phyloP scores from a whole-genome alignment of 805 yeast species.

The Debaryomyces prosopidis region DNA sequence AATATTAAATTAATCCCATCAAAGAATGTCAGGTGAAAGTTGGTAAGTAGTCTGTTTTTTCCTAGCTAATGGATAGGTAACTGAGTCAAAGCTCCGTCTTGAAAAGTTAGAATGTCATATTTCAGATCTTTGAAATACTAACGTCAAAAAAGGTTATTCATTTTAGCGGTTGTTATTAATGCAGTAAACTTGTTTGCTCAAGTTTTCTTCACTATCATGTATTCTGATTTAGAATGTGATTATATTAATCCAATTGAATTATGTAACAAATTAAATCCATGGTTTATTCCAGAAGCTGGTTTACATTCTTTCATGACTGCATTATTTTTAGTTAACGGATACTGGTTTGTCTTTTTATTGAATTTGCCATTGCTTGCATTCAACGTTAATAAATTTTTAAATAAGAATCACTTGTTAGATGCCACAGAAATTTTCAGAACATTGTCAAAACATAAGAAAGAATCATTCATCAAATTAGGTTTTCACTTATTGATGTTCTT shows the following conservation, averaged over 20 bases:
- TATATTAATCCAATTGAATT: slow-evolving; percentile 96
- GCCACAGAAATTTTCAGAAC: slow-evolving; percentile 98
- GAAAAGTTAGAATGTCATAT: neutral
- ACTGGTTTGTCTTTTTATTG: slow-evolving; percentile 85
- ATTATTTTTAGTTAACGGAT: slow-evolving; percentile 79
- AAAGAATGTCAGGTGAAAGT: slow-evolving; percentile 47
- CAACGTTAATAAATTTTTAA: slow-evolving; percentile 77
- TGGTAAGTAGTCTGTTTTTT: slow-evolving; percentile 33
- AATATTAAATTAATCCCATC: neutral
- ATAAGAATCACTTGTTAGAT: slow-evolving; percentile 83
- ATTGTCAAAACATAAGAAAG: slow-evolving; percentile 88
- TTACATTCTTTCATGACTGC: slow-evolving; percentile 72
- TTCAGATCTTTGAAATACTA: neutral
- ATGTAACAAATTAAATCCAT: slow-evolving; percentile 87
- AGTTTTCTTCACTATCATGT: slow-evolving; percentile 93
- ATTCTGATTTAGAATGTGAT: slow-evolving; percentile 92
- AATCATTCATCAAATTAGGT: slow-evolving; percentile 85
- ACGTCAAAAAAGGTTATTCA: slow-evolving; percentile 50
- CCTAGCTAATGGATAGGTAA: no score
- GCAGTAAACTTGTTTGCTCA: slow-evolving; percentile 87
- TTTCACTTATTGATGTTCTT: slow-evolving; percentile 91
- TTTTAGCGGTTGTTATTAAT: slow-evolving; percentile 78
- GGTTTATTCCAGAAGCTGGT: slow-evolving; percentile 87
- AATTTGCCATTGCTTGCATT: slow-evolving; percentile 82
- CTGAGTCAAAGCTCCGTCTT: neutral